These are phyloP conservation scores for Urochloa ruziziensis DNA, from an alignment of 176 grass and related monocot genomes.

Conservation along the genomic window DNA sequence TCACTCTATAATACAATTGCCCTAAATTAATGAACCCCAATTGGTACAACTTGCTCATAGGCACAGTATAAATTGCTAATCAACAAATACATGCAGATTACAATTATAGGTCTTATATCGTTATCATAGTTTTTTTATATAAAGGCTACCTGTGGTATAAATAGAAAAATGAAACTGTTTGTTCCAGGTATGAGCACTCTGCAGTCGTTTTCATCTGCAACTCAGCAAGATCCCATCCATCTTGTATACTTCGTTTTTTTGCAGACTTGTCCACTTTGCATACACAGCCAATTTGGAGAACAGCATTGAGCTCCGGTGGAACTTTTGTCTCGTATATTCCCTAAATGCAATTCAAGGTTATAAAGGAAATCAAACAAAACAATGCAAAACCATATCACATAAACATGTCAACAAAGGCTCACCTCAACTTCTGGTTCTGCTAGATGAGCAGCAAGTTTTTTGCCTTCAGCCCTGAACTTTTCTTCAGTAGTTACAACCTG, in stretches of 20 bases:
- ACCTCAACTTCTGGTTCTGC: slow-evolving; percentile 96
- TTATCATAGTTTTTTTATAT: slow-evolving; percentile 14
- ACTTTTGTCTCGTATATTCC: slow-evolving; percentile 97
- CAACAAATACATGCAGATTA: background rate
- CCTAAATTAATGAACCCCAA: background rate
- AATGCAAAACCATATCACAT: slow-evolving; percentile 6
- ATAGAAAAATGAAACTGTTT: slow-evolving; percentile 87
- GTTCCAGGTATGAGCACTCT: slow-evolving; percentile 93
- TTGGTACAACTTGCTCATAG: background rate
- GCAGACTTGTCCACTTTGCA: slow-evolving; percentile 89
- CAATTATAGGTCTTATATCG: background rate
- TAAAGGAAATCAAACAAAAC: background rate
- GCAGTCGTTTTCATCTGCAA: slow-evolving; percentile 95
- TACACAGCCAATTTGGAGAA: slow-evolving; percentile 95
- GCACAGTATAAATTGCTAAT: slow-evolving; percentile 10
- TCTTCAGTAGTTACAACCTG: slow-evolving; percentile 92
- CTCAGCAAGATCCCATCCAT: slow-evolving; percentile 86
- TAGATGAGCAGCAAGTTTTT: slow-evolving; percentile 84
- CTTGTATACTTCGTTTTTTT: slow-evolving; percentile 60
- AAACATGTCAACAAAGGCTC: slow-evolving; percentile 12
- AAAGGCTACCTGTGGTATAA: slow-evolving; percentile 82
- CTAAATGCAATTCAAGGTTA: slow-evolving; percentile 41
- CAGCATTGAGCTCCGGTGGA: slow-evolving; percentile 58
- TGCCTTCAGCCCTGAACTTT: slow-evolving; percentile 81
- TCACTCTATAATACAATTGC: background rate